A percentile compares a stretch with the other conserved stretches of the same genome.
Conservation (phyloP, 495 filamentous ascomycete genomes). For the Hypoxylon crocopeplum region DNA sequence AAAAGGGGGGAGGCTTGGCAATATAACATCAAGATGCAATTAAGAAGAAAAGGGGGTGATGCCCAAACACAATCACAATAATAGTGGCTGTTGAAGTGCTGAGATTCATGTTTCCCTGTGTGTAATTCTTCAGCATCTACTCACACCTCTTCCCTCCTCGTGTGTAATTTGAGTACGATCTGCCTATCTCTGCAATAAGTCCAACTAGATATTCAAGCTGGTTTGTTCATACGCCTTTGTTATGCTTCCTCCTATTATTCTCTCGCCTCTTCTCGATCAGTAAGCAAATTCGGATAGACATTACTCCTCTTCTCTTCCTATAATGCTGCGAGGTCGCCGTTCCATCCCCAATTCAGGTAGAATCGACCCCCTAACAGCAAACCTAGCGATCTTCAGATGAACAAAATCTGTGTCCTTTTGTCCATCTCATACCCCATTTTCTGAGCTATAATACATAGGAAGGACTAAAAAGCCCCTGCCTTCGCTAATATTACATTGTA, state of each 20-base stretch:
- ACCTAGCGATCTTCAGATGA: conserved; percentile 5
- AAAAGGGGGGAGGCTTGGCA: conserved; percentile 8
- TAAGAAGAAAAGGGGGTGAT: no score
- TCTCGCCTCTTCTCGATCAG: background rate
- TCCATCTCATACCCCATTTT: conserved; percentile 8
- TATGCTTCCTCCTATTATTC: conserved; percentile 4
- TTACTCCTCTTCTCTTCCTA: conserved; percentile 14
- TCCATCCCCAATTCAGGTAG: background rate
- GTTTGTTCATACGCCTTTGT: background rate
- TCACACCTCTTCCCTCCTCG: background rate
- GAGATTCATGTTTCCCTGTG: background rate
- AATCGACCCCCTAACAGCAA: conserved; percentile 1
- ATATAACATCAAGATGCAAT: background rate
- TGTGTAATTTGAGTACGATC: conserved; percentile 29
- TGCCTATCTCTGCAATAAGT: conserved; percentile 36
- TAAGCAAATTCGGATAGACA: conserved; percentile 29
- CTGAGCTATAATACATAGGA: conserved; percentile 31
- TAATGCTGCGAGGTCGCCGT: conserved; percentile 7
- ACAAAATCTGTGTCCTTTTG: background rate
- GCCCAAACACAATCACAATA: no score
- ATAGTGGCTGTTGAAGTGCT: background rate
- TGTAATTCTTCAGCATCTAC: conserved; percentile 2
- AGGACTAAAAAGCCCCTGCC: background rate
- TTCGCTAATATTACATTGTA: conserved; percentile 33
- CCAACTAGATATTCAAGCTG: conserved; percentile 37